Percentiles rank a stretch among this genome's conserved stretches.
Conservation (phyloP, 2,329 filamentous ascomycete genomes). For the Neurospora crassa region DNA sequence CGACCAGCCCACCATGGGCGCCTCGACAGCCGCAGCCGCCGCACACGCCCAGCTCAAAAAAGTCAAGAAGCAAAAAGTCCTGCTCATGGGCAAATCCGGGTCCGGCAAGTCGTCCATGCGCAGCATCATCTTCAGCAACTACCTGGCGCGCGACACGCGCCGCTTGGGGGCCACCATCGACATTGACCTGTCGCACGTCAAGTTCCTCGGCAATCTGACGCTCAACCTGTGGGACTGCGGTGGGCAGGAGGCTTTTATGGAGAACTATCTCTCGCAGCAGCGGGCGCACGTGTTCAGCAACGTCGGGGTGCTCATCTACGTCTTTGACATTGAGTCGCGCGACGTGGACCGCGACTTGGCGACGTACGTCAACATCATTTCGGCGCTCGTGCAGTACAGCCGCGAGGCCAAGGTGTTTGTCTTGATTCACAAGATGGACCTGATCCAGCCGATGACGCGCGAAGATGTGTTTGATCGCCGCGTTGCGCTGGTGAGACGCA, state of each 20-base stretch:
- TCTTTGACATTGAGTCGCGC: conserved; percentile 95
- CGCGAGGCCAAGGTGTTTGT: conserved; percentile 78
- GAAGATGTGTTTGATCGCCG: conserved; percentile 79
- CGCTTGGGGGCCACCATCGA: conserved; percentile 94
- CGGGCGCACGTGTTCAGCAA: conserved; percentile 94
- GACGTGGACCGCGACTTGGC: conserved; percentile 89
- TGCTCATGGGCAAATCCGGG: conserved; percentile 90
- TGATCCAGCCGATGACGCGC: conserved; percentile 72
- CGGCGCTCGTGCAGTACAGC: conserved; percentile 79
- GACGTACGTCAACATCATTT: conserved; percentile 85
- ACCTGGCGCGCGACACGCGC: conserved; percentile 91
- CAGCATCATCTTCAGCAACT: conserved; percentile 98
- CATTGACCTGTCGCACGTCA: conserved; percentile 96
- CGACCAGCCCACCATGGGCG: neutral
- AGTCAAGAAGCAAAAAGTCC: conserved; percentile 77
- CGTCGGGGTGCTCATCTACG: conserved; percentile 95
- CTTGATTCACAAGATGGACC: conserved; percentile 97
- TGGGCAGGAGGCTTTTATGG: conserved; percentile 97
- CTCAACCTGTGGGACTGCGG: conserved; percentile 98
- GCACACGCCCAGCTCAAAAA: conserved; percentile 38
- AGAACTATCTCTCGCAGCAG: conserved; percentile 94
- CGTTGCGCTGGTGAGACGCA: conserved; percentile 64
- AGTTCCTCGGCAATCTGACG: conserved; percentile 95
- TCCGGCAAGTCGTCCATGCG: conserved; percentile 98
- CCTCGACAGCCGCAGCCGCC: neutral